A percentile compares a stretch with the other conserved stretches of the same genome.
Conservation (phyloP, 2,329 filamentous ascomycete species). For the Botrytis elliptica region DNA sequence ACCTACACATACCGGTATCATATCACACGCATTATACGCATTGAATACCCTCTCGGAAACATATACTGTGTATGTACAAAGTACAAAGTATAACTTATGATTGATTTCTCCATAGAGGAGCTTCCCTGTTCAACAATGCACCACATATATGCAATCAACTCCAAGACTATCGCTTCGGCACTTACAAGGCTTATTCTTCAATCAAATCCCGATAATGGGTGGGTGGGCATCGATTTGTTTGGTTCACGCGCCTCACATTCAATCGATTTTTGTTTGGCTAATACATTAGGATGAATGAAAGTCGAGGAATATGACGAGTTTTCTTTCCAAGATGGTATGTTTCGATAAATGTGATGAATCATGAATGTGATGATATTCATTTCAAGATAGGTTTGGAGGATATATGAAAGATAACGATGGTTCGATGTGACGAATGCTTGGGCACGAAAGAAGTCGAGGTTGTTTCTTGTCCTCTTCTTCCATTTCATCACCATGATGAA, state of each 20-base stretch:
- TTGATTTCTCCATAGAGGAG: background rate
- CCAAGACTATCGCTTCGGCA: slow-evolving; percentile 24
- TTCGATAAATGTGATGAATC: background rate
- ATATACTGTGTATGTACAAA: background rate
- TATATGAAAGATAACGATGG: background rate
- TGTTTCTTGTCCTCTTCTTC: background rate
- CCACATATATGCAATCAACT: background rate
- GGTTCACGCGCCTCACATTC: background rate
- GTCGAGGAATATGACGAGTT: background rate
- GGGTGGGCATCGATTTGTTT: slow-evolving; percentile 23
- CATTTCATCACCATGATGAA: background rate
- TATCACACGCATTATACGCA: background rate
- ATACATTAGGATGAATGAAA: background rate
- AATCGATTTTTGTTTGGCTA: background rate
- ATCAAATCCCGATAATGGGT: slow-evolving; percentile 22
- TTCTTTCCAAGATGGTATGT: background rate
- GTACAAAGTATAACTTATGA: background rate
- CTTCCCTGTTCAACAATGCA: slow-evolving; percentile 6
- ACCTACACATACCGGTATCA: too few relatives aligned
- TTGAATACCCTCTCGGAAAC: background rate
- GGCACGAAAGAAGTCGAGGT: background rate
- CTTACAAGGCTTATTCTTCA: slow-evolving; percentile 26
- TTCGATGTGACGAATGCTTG: background rate
- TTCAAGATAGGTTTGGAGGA: background rate
- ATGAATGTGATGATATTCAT: background rate